phyloP scores from a whole-genome alignment of 2,329 filamentous ascomycete genomes.

The Rhexocercosporidium sp. region DNA sequence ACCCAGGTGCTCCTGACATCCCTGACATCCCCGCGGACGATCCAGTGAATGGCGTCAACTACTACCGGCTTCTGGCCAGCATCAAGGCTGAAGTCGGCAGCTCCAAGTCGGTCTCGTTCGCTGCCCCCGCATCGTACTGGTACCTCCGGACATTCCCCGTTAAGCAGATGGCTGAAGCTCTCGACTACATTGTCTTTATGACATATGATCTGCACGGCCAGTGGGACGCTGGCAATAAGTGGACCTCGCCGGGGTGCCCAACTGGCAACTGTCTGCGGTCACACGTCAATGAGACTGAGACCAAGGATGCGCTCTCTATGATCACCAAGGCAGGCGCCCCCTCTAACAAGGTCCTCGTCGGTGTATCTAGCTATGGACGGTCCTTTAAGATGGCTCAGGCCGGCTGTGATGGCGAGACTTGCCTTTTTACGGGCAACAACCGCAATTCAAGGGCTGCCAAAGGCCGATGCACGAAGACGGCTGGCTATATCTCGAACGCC shows the following conservation, averaged over 20 bases:
- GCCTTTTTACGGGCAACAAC: slow-evolving; percentile 34
- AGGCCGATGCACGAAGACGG: slow-evolving; percentile 42
- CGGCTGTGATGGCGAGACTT: slow-evolving; percentile 31
- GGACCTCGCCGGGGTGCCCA: slow-evolving; percentile 39
- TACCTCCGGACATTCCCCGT: slow-evolving; percentile 40
- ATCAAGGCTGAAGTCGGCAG: background rate
- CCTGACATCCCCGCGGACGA: slow-evolving; percentile 42
- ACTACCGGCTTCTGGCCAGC: slow-evolving; percentile 42
- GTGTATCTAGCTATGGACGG: slow-evolving; percentile 44
- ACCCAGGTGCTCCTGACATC: slow-evolving; percentile 44
- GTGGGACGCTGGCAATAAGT: slow-evolving; percentile 46
- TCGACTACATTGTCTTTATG: slow-evolving; percentile 37
- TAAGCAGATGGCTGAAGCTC: slow-evolving; percentile 18
- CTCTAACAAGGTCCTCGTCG: slow-evolving; percentile 41
- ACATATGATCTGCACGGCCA: slow-evolving; percentile 46
- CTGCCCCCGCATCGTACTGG: slow-evolving; percentile 41
- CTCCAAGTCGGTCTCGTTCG: slow-evolving; percentile 30
- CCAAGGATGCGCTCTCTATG: slow-evolving; percentile 43
- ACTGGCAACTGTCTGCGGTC: slow-evolving; percentile 42
- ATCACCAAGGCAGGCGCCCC: slow-evolving; percentile 45
- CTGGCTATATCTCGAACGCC: slow-evolving; percentile 41
- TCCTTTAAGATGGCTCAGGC: slow-evolving; percentile 43
- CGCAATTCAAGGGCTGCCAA: slow-evolving; percentile 35
- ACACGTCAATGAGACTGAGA: slow-evolving; percentile 48
- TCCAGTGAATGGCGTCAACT: slow-evolving; percentile 42